Base-by-base conservation (phyloP, 306 rosid species). In the Luffa acutangula region DNA sequence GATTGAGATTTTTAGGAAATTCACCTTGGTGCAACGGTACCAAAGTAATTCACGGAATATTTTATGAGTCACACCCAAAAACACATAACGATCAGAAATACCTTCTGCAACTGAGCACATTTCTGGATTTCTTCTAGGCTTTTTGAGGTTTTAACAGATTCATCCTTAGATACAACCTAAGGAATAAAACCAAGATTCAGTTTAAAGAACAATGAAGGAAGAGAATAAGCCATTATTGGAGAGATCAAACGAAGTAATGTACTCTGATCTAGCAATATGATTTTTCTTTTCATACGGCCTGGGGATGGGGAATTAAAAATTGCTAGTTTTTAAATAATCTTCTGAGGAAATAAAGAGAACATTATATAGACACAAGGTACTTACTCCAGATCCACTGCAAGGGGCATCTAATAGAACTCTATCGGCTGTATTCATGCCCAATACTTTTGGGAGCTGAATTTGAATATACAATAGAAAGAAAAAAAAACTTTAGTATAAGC, bases 321-420 rank as follows among this genome's bases (percentile, higher is more conserved):
- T 31, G 12, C 2, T 9, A 36, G 7, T 13, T 14, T 64, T 65
- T 2, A 65, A 15, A 65, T 3, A 15, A 37, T 65, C 13, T 42
- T 3, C 34, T 56, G 45, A 11, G 37, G 20, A 1, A 75, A 33
- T 63, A 74, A 79, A 76, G 39, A 12, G 57, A 11, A 15, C 46
- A 64, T 6, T 37, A 58, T 56, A 43, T 58, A 51, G 13, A 56
- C 72, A 57, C 57, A 41, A 73, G 70, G 37, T 80, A 64, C 96
- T 81, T 86, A 95, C 99, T 91, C 99, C 97, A 41, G 97, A 93
- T 74, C 99, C 99, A 86, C 99, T 95, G 91, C 99, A 95, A 84
- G 99, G 99, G 53, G 99, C 99, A 88, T 95, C 99, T 85, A 95
- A 82, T 52, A 95, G 82, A 52, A 95, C 97, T 83, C 99, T 87